Percentiles rank a stretch among this genome's conserved stretches.
phyloP scores from a whole-genome alignment of 208 protist species.

The Histomonas meleagridis region DNA sequence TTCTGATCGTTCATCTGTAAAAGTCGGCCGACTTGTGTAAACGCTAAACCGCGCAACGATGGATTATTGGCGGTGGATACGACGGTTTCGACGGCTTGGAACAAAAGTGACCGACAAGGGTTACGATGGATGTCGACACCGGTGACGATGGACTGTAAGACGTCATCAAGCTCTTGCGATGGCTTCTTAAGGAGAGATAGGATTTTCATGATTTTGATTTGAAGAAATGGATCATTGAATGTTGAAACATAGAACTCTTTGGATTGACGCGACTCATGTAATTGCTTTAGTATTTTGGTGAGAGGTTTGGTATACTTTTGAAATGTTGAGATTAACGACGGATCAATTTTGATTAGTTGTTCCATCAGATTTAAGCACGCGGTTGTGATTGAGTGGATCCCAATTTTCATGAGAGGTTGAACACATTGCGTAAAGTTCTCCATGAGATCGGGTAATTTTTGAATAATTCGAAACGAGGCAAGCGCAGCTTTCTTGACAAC shows the following conservation, averaged over 20 bases:
- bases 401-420: not conserved
- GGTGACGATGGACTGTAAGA: not conserved
- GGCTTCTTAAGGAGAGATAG: not conserved
- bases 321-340: not conserved
- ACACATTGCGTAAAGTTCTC: not conserved
- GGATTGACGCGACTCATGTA: not conserved
- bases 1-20: not conserved
- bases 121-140: not conserved
- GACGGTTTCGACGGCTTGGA: not conserved
- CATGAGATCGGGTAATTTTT: not conserved
- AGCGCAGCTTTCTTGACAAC: too few relatives aligned
- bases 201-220: not conserved
- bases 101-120: not conserved
- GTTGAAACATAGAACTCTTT: not conserved
- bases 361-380: not conserved
- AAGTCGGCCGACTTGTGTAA: not conserved
- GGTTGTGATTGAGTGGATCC: not conserved
- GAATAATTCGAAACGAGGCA: not conserved
- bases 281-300: not conserved
- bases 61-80: not conserved
- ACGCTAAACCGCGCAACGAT: not conserved
- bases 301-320: not conserved
- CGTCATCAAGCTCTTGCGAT: not conserved
- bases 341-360: not conserved
- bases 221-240: slow-evolving; percentile 17